Base-by-base conservation (phyloP, 257 asterid species). In the Solanum bukasovii region DNA sequence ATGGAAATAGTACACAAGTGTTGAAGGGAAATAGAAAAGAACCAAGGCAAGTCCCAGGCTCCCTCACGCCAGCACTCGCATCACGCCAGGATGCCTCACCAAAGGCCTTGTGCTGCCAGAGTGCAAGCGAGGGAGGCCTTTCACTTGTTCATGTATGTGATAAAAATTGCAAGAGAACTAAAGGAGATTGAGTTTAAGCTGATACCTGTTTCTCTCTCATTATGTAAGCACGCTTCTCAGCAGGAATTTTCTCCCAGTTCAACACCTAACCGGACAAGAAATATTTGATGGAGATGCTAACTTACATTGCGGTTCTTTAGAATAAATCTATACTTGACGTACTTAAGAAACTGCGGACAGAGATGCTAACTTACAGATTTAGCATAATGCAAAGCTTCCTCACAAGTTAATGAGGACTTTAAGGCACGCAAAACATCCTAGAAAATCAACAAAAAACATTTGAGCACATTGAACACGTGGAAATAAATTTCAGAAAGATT, bases 171-270 rank as follows among this genome's bases (percentile, higher is more conserved):
- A 81, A 29, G 85, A 81, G 42, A 29, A 46, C 29, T 10, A 29
- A 49, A 61, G 42, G 83, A 70, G 34, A 42, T 83, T 42, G 65
- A 20, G 63, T 49, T 63, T 61, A 44, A 71, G 83, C 44, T 52
- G 34, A 63, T 83, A 95, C 99, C 95, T 97, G 98, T 88, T 97
- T 97, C 87, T 96, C 98, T 93, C 96, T 95, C 95, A 89, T 92
- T 90, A 97, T 68, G 92, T 95, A 92, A 91, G 95, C 98, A 89
- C 99, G 99, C 92, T 89, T 92, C 89, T 96, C 99, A 29, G 96
- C 93, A 81, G 99, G 98, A 91, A 97, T 92, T 90, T 94, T 93
- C 95, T 91, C 93, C 99, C 98, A 96, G 87, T 89, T 89, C 92
- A 97, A 88, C 88, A 96, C 96, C 99, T 95, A 81, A 78, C 33